A percentile compares a stretch with the other conserved stretches of the same genome.
phyloP scores from a whole-genome alignment of 441 rosid genomes.

The Corymbia citriodora region DNA sequence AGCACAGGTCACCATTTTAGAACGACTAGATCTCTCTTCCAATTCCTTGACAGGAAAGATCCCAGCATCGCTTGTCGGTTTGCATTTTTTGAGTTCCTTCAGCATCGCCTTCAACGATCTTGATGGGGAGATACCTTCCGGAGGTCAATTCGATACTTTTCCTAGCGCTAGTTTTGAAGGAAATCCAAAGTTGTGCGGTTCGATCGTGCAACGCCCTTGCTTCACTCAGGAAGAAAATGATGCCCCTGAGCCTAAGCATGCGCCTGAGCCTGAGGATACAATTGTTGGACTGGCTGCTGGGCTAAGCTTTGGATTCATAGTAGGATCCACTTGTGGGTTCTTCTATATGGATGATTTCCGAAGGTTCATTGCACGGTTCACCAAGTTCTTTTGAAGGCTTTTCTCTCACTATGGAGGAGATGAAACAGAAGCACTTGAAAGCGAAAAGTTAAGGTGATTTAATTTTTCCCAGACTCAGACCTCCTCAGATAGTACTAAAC shows the following conservation, averaged over 20 bases:
- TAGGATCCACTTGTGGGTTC: not conserved
- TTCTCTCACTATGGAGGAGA: not conserved
- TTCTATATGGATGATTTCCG: not conserved
- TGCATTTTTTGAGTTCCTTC: not conserved
- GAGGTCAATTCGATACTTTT: not conserved
- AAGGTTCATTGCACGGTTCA: not conserved
- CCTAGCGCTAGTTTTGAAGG: not conserved
- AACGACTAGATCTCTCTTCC: not conserved
- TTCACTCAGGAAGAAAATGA: not conserved
- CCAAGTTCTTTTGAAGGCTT: not conserved
- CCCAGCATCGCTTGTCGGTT: not conserved
- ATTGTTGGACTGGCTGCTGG: not conserved
- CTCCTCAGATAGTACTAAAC: no score
- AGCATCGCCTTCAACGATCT: not conserved
- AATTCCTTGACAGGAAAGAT: not conserved
- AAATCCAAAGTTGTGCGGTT: not conserved
- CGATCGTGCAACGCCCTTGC: not conserved
- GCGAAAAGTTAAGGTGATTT: not conserved
- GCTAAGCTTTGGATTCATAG: not conserved
- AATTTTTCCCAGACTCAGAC: no score
- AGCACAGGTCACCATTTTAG: not conserved
- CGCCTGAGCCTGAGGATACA: not conserved
- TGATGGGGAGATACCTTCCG: not conserved
- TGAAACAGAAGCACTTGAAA: not conserved
- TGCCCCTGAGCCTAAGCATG: not conserved